These are phyloP conservation scores for Cystobasidium slooffiae DNA, from an alignment of 1,284 basidiomycete genomes.

Conservation along the genomic window DNA sequence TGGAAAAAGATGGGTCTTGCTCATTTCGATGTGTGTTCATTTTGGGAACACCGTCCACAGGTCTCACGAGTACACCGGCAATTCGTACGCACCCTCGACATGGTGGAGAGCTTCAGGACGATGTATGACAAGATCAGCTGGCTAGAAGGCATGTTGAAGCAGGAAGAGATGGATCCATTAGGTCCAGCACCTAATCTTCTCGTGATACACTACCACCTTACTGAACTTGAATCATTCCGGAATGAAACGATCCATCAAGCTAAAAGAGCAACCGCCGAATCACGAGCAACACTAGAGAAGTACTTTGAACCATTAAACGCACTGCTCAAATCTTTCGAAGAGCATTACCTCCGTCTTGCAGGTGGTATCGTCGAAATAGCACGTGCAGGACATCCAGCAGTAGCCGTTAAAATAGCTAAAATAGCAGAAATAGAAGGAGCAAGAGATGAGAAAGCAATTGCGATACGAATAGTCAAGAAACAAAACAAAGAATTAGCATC, in stretches of 20 bases:
- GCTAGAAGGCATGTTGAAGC: constrained; percentile 76
- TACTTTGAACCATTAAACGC: constrained; percentile 89
- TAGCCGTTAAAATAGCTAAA: constrained; percentile 89
- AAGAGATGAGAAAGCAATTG: constrained; percentile 94
- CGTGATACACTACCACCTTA: constrained; percentile 85
- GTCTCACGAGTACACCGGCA: constrained; percentile 95
- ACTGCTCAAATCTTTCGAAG: constrained; percentile 79
- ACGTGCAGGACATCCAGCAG: constrained; percentile 75
- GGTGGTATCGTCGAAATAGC: constrained; percentile 78
- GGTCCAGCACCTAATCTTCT: constrained; percentile 87
- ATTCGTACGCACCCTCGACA: constrained; percentile 91
- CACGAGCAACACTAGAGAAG: constrained; percentile 64
- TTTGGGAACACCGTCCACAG: constrained; percentile 57
- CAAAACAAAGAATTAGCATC: constrained; percentile 85
- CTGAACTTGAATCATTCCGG: constrained; percentile 86
- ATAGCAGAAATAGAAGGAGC: constrained; percentile 90
- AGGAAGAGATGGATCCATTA: constrained; percentile 71
- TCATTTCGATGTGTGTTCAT: neutral
- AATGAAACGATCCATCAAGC: constrained; percentile 92
- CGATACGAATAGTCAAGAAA: constrained; percentile 90
- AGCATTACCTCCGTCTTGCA: constrained; percentile 79
- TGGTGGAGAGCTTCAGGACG: constrained; percentile 86
- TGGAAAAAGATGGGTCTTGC: neutral
- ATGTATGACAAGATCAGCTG: constrained; percentile 83
- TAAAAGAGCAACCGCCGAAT: constrained; percentile 63